Evolutionary conservation across 345 rosid species (phyloP).

Genomic region (Raphanus raphanistrum): DNA sequence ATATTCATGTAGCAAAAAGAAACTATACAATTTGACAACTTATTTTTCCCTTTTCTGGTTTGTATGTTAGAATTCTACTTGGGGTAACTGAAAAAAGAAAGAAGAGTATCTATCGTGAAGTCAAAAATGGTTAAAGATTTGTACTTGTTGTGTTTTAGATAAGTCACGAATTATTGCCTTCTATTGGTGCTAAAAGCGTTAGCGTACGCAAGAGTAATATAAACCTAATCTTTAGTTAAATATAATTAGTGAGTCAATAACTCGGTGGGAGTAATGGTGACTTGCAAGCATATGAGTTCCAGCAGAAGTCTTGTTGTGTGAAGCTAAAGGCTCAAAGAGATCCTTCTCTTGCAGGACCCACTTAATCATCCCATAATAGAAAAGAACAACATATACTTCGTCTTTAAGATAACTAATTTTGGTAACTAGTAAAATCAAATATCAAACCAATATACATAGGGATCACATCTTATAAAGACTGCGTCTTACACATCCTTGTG

Average conservation of each 20-base stretch:
- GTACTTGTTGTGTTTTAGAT: conserved; percentile 8
- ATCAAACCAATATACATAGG: background rate
- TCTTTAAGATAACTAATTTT: conserved; percentile 3
- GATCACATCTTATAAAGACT: background rate
- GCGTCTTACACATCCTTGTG: background rate
- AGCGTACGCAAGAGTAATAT: background rate
- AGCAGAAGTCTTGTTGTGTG: conserved; percentile 44
- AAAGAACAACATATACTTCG: background rate
- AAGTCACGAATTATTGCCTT: conserved; percentile 15
- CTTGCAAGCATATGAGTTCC: conserved; percentile 26
- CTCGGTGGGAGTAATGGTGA: conserved; percentile 26
- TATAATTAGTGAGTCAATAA: conserved; percentile 20
- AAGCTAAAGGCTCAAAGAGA: conserved; percentile 44
- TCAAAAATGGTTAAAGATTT: background rate
- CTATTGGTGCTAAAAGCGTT: background rate
- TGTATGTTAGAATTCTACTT: background rate
- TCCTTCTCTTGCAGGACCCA: conserved; percentile 23
- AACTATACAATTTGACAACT: background rate
- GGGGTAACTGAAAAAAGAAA: background rate
- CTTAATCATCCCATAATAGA: background rate
- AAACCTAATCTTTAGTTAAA: background rate
- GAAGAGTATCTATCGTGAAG: background rate
- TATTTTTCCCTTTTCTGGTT: background rate
- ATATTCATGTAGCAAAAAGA: background rate
- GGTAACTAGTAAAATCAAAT: background rate